Evolutionary conservation across 495 filamentous ascomycete species (phyloP).

Genomic region (Cudoniella acicularis): DNA sequence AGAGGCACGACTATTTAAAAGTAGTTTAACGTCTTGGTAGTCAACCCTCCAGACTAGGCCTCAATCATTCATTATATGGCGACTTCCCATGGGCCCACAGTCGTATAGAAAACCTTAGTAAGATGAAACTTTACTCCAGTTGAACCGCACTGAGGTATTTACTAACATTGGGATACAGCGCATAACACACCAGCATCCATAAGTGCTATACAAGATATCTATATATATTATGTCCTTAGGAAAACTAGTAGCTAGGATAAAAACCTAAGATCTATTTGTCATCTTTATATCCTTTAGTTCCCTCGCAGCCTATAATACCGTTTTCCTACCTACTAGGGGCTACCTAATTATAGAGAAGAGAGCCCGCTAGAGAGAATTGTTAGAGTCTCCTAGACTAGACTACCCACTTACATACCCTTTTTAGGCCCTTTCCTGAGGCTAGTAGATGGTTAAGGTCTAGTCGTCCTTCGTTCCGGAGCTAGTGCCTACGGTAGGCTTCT

Average conservation of each 20-base stretch:
- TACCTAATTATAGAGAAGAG: not conserved
- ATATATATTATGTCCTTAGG: not conserved
- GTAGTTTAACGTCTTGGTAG: too few species aligned
- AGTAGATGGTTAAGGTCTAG: not conserved
- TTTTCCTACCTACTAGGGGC: not conserved
- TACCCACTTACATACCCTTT: not conserved
- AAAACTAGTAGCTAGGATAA: not conserved
- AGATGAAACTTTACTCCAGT: too few species aligned
- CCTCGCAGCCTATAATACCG: not conserved
- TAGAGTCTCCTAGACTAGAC: not conserved
- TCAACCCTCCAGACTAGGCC: too few species aligned
- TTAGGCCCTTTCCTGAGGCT: not conserved
- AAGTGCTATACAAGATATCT: too few species aligned
- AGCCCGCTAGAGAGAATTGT: not conserved
- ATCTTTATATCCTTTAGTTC: not conserved
- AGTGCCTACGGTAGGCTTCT: not conserved
- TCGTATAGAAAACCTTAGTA: too few species aligned
- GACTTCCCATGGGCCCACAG: too few species aligned
- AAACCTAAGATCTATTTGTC: not conserved
- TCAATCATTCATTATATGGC: too few species aligned
- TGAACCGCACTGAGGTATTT: too few species aligned
- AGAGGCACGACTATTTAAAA: too few species aligned
- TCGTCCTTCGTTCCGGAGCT: not conserved
- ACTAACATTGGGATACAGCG: too few species aligned
- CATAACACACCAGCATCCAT: too few species aligned